A percentile compares a stretch with the other conserved stretches of the same genome.
Conservation (phyloP, 768 basidiomycete genomes). For the Tylopilus sp. region DNA sequence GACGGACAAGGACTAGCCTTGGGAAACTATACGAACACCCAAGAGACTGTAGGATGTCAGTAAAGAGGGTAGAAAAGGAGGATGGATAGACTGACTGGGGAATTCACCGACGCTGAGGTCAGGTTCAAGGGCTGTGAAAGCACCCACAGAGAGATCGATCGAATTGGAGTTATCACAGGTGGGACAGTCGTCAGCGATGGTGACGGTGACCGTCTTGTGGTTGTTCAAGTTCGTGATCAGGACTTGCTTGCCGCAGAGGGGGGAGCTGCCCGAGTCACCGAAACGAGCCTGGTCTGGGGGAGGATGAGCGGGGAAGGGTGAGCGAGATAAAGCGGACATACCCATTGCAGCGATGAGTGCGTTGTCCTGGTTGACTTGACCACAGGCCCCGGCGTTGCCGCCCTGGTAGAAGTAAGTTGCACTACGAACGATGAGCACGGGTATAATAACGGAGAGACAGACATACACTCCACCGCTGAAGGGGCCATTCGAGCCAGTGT, state of each 20-base stretch:
- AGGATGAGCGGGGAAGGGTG: not conserved
- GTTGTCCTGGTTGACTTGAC: constrained; percentile 51
- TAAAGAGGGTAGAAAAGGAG: not conserved
- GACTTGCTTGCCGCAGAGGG: constrained; percentile 65
- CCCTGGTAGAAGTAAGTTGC: constrained; percentile 71
- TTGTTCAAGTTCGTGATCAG: constrained; percentile 58
- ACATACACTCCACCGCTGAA: constrained; percentile 44
- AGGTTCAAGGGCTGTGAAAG: constrained; percentile 57
- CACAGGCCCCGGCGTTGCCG: constrained; percentile 79
- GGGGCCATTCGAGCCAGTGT: constrained; percentile 26
- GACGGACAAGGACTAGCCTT: constrained; percentile 22
- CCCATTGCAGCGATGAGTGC: constrained; percentile 64
- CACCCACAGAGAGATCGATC: constrained; percentile 69
- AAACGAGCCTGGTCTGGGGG: constrained; percentile 48
- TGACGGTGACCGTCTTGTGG: constrained; percentile 51
- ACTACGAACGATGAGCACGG: constrained; percentile 28
- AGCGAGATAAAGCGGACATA: constrained; percentile 25
- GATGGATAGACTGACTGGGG: constrained; percentile 43
- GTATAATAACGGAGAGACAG: not conserved
- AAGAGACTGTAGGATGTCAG: constrained; percentile 25
- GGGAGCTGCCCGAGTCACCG: constrained; percentile 46
- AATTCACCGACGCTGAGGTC: constrained; percentile 49
- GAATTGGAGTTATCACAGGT: constrained; percentile 64
- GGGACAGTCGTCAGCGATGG: constrained; percentile 79
- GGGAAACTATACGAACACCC: constrained; percentile 21